These are phyloP conservation scores for Hemileia vastatrix DNA, from an alignment of 1,284 basidiomycete species.

Conservation along the genomic window DNA sequence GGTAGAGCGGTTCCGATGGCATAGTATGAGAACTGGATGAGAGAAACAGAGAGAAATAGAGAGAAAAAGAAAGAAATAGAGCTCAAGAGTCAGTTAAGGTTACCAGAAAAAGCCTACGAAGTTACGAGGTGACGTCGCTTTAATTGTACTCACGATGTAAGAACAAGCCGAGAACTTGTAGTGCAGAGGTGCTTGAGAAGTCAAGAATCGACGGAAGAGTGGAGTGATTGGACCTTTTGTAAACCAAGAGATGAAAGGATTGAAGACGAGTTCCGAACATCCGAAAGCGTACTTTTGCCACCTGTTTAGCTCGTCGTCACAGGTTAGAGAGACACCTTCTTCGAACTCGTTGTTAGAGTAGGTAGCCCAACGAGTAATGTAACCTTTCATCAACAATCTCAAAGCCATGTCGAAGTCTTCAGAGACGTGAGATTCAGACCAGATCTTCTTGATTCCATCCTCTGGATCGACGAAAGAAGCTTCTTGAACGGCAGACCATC, in stretches of 20 bases:
- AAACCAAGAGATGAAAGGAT: slow-evolving; percentile 57
- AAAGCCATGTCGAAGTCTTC: slow-evolving; percentile 71
- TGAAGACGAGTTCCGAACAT: slow-evolving; percentile 45
- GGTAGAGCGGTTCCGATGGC: slow-evolving; percentile 61
- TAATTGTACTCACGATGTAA: slow-evolving; percentile 70
- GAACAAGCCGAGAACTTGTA: slow-evolving; percentile 61
- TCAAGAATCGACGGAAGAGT: slow-evolving; percentile 65
- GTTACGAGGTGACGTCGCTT: too few species aligned
- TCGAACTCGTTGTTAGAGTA: slow-evolving; percentile 71
- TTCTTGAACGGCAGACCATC: slow-evolving; percentile 74
- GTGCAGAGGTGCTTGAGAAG: slow-evolving; percentile 64
- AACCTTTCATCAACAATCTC: slow-evolving; percentile 56
- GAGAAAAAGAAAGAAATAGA: background rate
- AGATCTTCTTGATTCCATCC: slow-evolving; percentile 61
- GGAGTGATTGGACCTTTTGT: slow-evolving; percentile 63
- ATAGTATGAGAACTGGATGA: slow-evolving; percentile 58
- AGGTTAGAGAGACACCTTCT: slow-evolving; percentile 70
- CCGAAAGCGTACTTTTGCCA: slow-evolving; percentile 83
- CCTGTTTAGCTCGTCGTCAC: slow-evolving; percentile 66
- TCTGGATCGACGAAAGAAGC: slow-evolving; percentile 59
- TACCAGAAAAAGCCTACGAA: slow-evolving; percentile 12
- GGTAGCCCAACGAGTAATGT: slow-evolving; percentile 70
- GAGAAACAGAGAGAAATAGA: too few species aligned
- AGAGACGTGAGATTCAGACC: slow-evolving; percentile 65
- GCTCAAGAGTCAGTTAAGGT: too few species aligned